These are phyloP conservation scores for Sarcocystis neurona DNA, from an alignment of 169 alveolate genomes.

Conservation along the genomic window DNA sequence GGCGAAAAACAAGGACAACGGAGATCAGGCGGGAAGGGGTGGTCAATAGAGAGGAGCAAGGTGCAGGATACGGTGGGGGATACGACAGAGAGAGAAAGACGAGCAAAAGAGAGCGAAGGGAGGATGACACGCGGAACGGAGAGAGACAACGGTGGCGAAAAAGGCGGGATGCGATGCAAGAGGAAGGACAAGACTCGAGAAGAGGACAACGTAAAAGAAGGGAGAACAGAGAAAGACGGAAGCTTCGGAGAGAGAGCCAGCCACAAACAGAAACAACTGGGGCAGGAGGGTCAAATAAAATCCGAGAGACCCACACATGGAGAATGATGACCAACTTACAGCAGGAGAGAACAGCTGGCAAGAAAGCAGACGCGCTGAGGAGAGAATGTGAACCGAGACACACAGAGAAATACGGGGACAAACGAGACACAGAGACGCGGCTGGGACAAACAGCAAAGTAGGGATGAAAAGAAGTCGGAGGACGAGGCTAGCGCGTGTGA, in stretches of 20 bases:
- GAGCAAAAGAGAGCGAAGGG: too few relatives aligned
- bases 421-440: too few relatives aligned
- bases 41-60: too few relatives aligned
- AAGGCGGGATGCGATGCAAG: too few relatives aligned
- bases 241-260: neutral
- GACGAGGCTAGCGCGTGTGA: neutral
- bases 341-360: neutral
- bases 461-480: too few relatives aligned
- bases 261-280: neutral
- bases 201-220: neutral
- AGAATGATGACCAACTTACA: neutral
- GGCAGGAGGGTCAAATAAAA: neutral
- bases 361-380: neutral
- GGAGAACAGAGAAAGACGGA: neutral
- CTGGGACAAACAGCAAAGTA: too few relatives aligned
- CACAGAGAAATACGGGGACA: neutral
- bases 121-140: too few relatives aligned
- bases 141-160: too few relatives aligned
- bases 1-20: too few relatives aligned
- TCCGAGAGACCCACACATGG: neutral
- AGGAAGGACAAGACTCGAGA: neutral
- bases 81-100: too few relatives aligned
- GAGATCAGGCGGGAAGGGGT: too few relatives aligned
- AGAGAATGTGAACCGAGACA: neutral
- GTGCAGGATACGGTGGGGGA: too few relatives aligned